These are phyloP conservation scores for Echinochloa phyllopogon DNA, from an alignment of 176 grass and related monocot genomes.

Conservation along the genomic window DNA sequence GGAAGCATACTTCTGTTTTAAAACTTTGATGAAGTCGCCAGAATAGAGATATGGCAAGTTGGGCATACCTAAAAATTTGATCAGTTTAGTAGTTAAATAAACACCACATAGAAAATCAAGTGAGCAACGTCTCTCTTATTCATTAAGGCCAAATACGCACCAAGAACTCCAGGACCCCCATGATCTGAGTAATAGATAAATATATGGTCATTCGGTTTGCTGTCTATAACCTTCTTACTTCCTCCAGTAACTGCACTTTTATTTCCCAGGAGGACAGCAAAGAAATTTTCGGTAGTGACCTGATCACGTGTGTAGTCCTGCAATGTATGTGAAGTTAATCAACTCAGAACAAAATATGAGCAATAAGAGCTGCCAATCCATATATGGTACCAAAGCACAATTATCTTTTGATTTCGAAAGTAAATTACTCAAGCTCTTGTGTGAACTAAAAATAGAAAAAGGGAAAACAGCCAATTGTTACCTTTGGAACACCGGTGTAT, in stretches of 20 bases:
- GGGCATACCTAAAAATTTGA: slow-evolving; percentile 71
- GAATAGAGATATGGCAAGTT: slow-evolving; percentile 79
- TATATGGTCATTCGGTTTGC: slow-evolving; percentile 83
- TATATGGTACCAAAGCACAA: slow-evolving; percentile 3
- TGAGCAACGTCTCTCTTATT: neutral
- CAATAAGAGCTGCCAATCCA: neutral
- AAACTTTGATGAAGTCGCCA: slow-evolving; percentile 78
- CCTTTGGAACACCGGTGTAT: slow-evolving; percentile 92
- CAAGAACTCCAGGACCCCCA: slow-evolving; percentile 93
- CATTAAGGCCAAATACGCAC: slow-evolving; percentile 37
- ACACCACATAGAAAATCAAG: neutral
- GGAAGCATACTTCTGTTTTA: slow-evolving; percentile 79
- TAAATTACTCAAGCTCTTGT: slow-evolving; percentile 7
- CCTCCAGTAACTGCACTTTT: slow-evolving; percentile 81
- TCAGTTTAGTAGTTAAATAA: slow-evolving; percentile 36
- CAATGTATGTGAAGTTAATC: slow-evolving; percentile 27
- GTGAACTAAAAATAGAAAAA: slow-evolving; percentile 3
- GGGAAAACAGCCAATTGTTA: slow-evolving; percentile 25
- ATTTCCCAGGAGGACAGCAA: slow-evolving; percentile 79
- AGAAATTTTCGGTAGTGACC: slow-evolving; percentile 79
- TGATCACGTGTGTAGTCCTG: slow-evolving; percentile 83
- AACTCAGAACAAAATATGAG: neutral
- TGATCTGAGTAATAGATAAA: slow-evolving; percentile 98
- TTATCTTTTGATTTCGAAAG: neutral
- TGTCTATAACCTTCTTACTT: slow-evolving; percentile 91